phyloP scores from a whole-genome alignment of 768 basidiomycete species.

The Calocybe gangraenosa region DNA sequence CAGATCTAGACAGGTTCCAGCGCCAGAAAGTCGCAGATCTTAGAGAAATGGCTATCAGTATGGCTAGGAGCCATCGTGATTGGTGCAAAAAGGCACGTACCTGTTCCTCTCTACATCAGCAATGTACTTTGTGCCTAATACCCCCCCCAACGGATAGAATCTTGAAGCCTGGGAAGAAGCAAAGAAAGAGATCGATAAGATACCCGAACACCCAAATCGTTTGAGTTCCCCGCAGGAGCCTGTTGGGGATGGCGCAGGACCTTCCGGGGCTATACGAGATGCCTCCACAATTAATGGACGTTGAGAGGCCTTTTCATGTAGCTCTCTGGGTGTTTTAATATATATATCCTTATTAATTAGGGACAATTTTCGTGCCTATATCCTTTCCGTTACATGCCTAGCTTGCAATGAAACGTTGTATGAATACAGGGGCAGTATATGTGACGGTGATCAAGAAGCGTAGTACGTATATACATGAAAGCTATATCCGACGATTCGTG shows the following conservation, averaged over 20 bases:
- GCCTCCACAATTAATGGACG: slow-evolving; percentile 72
- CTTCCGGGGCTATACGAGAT: slow-evolving; percentile 50
- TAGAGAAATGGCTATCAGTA: slow-evolving; percentile 87
- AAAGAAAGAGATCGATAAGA: slow-evolving; percentile 84
- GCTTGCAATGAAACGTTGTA: too few relatives aligned
- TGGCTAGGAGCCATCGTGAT: slow-evolving; percentile 88
- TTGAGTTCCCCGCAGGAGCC: slow-evolving; percentile 38
- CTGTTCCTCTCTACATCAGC: slow-evolving; percentile 5
- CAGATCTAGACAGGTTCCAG: slow-evolving; percentile 96
- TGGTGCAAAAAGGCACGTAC: slow-evolving; percentile 88
- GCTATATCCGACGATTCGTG: too few relatives aligned
- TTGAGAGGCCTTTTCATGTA: slow-evolving; percentile 15
- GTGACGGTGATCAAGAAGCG: too few relatives aligned
- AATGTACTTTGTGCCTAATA: not conserved
- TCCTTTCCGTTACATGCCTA: too few relatives aligned
- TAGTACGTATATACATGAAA: too few relatives aligned
- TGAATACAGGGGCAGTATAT: too few relatives aligned
- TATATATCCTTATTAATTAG: slow-evolving; percentile 11
- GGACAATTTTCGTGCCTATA: slow-evolving; percentile 2
- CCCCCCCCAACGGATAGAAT: slow-evolving; percentile 53
- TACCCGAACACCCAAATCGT: slow-evolving; percentile 87
- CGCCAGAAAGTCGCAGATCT: slow-evolving; percentile 97
- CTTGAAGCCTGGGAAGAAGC: slow-evolving; percentile 97
- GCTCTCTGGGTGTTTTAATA: slow-evolving; percentile 9
- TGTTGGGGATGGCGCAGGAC: slow-evolving; percentile 26